phyloP scores from a whole-genome alignment of 768 basidiomycete genomes.

The Naematelia encephala region DNA sequence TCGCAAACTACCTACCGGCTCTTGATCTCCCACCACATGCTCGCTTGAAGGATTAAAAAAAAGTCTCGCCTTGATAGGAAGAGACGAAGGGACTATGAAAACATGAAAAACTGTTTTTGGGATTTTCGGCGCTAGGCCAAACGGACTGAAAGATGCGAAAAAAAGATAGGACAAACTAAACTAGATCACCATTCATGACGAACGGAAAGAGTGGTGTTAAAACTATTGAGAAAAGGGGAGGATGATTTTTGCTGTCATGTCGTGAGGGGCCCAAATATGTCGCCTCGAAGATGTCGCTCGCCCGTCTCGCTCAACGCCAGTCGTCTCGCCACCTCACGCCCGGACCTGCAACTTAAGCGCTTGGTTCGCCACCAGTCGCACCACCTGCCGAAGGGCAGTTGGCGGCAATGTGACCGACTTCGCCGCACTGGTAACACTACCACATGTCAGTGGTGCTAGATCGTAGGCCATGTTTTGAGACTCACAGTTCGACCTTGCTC shows the following conservation, averaged over 20 bases:
- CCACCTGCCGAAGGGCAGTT: conserved; percentile 40
- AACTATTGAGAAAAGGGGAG: background rate
- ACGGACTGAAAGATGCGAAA: background rate
- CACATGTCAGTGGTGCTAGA: background rate
- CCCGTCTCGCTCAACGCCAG: background rate
- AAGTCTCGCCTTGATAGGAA: background rate
- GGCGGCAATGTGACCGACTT: conserved; percentile 49
- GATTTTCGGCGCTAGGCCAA: background rate
- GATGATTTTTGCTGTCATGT: background rate
- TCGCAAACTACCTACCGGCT: background rate
- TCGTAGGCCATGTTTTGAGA: background rate
- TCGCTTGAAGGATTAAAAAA: background rate
- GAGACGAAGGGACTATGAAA: background rate
- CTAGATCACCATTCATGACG: background rate
- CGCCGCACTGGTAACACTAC: conserved; percentile 44
- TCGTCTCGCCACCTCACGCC: background rate
- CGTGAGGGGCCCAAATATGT: background rate
- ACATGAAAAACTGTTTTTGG: background rate
- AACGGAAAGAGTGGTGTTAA: background rate
- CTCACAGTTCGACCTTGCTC: conserved; percentile 41
- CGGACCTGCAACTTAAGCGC: conserved; percentile 19
- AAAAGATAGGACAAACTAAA: background rate
- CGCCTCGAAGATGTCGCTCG: conserved; percentile 2
- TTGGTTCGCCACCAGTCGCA: conserved; percentile 15
- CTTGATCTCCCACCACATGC: background rate